phyloP scores from a whole-genome alignment of 192 early-diverging fungal genomes.

The Umbelopsis sp. region DNA sequence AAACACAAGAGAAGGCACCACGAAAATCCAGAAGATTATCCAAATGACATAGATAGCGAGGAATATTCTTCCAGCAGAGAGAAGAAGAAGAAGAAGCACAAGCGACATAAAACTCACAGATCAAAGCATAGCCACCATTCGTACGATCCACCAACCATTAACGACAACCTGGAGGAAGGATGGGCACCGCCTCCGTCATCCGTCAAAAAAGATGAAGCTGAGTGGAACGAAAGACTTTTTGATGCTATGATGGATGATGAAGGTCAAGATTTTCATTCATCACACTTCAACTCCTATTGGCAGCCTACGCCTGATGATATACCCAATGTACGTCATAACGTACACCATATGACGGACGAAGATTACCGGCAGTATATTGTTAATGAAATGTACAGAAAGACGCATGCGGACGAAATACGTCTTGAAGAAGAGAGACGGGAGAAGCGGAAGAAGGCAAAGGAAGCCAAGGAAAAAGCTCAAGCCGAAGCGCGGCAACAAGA shows the following conservation, averaged over 20 bases:
- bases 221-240: slow-evolving; percentile 35
- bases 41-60: not conserved
- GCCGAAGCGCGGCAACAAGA: not conserved
- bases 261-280: slow-evolving; percentile 22
- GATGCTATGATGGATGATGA: slow-evolving; percentile 40
- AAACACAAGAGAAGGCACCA: not conserved
- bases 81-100: slow-evolving; percentile 9
- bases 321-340: not conserved
- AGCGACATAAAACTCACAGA: slow-evolving; percentile 12
- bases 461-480: slow-evolving; percentile 9
- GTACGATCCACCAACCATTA: slow-evolving; percentile 23
- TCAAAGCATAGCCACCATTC: not conserved
- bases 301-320: slow-evolving; percentile 1
- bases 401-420: slow-evolving; percentile 27
- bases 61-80: not conserved
- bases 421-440: slow-evolving; percentile 16
- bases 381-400: slow-evolving; percentile 23
- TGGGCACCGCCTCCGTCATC: slow-evolving; percentile 14
- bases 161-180: slow-evolving; percentile 28
- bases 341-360: slow-evolving; percentile 29
- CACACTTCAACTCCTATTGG: slow-evolving; percentile 13
- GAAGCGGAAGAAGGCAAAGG: slow-evolving; percentile 21
- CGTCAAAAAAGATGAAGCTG: slow-evolving; percentile 17
- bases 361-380: slow-evolving; percentile 36
- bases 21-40: not conserved